Base-by-base conservation (phyloP, 495 filamentous ascomycete genomes). In the Tricharina praecox region DNA sequence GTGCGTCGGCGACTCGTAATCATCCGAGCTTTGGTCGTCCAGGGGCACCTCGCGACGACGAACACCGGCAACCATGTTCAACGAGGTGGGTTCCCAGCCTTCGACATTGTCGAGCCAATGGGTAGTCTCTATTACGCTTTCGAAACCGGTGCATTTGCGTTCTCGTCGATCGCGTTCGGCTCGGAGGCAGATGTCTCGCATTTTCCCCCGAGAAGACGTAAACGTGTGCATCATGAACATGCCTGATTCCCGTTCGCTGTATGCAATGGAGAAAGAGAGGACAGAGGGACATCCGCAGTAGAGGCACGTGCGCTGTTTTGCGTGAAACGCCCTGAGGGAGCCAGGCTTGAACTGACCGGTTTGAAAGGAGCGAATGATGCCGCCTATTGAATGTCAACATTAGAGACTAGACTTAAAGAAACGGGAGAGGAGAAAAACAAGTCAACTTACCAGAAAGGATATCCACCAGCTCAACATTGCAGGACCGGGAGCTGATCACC, bases 181-280 rank as follows among this genome's bases (percentile, higher is more conserved):
- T 9, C 58, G 47, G 2, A 61, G 46, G 43, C 58, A 61, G 13
- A 61, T 57, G 20, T 57, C 50, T 5, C 53, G 45, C 50, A 60
- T 56, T 10, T 42, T 50, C 11, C 48, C 51, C 8, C 53, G 43
- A 9, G 53, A 49, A n/a, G 72, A 70, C n/a, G 67, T 58, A 51
- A 74, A 77, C 0, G 68, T 72, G 30, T 76, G 72, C 41, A 77
- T 61, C 28, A 76, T 64, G 23, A 72, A 67, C 30, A 73, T 68
- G 13, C 66, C 68, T 0, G 67, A 70, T 30, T 74, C 70, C 2
- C 61, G 52, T 51, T 67, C 66, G 19, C 59, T 62, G 51, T 78
- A 78, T n/a, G 66, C 65, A 18, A 78, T 54, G 0, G 70, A 70
- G 32, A 78, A 63, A 11, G 67, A 72, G 24, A 65, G 61, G 0